Conservation (phyloP, 371 early-diverging fungal genomes). For the Nematocida sp. region DNA sequence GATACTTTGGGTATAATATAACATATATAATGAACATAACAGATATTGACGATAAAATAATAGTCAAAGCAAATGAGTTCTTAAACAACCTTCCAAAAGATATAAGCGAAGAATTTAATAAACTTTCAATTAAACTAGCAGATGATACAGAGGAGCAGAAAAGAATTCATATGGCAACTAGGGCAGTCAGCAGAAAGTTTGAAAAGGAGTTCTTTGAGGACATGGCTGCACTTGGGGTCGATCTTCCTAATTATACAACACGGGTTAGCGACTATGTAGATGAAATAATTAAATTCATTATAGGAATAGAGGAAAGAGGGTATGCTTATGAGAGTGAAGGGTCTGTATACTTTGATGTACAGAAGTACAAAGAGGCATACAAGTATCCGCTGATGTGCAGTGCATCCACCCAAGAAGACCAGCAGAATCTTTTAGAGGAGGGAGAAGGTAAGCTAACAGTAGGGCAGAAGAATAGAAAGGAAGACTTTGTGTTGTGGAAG, state of each 20-base stretch:
- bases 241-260: slow-evolving; percentile 84
- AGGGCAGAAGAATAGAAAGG: slow-evolving; percentile 74
- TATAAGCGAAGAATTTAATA: background rate
- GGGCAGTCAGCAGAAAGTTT: slow-evolving; percentile 80
- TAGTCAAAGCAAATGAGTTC: slow-evolving; percentile 65
- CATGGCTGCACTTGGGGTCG: slow-evolving; percentile 82
- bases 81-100: background rate
- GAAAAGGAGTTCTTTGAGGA: slow-evolving; percentile 89
- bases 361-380: slow-evolving; percentile 76
- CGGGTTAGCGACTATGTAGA: slow-evolving; percentile 95
- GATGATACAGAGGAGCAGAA: slow-evolving; percentile 41
- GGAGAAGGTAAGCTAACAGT: slow-evolving; percentile 72
- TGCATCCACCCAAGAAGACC: slow-evolving; percentile 33
- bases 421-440: slow-evolving; percentile 54
- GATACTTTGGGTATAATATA: slow-evolving; percentile 91
- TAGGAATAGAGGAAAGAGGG: slow-evolving; percentile 85
- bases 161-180: slow-evolving; percentile 36
- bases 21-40: slow-evolving; percentile 95
- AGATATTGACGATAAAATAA: slow-evolving; percentile 94
- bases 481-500: slow-evolving; percentile 99
- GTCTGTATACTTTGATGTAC: slow-evolving; percentile 94
- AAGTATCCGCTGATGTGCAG: slow-evolving; percentile 64
- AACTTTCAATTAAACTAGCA: slow-evolving; percentile 10
- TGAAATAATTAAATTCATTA: slow-evolving; percentile 82
- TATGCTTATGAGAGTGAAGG: slow-evolving; percentile 83